Evolutionary conservation across 2,329 filamentous ascomycete species (phyloP).

Genomic region (Pseudogymnoascus sp.): DNA sequence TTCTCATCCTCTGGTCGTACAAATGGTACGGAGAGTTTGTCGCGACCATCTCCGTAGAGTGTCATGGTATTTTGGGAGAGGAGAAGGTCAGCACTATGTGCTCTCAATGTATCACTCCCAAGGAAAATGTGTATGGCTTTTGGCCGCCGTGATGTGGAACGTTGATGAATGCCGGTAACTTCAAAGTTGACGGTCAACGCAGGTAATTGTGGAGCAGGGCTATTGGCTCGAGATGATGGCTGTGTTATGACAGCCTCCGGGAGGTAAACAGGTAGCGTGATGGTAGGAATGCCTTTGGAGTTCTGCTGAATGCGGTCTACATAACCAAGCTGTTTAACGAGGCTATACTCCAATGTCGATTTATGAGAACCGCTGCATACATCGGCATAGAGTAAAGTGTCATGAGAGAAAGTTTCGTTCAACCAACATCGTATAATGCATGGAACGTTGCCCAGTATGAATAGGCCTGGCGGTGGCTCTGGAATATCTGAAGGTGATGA

Average conservation of each 20-base stretch:
- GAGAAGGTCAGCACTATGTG: constrained; percentile 81
- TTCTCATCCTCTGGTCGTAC: constrained; percentile 83
- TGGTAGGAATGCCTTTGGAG: constrained; percentile 55
- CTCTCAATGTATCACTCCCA: constrained; percentile 77
- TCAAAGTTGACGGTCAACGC: constrained; percentile 73
- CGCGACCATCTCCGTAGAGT: constrained; percentile 75
- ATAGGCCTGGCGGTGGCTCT: constrained; percentile 72
- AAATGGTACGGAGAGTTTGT: constrained; percentile 82
- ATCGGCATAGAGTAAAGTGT: constrained; percentile 80
- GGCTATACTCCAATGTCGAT: constrained; percentile 67
- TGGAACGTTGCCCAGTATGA: constrained; percentile 79
- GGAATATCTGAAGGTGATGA: constrained; percentile 64
- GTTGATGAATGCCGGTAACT: constrained; percentile 51
- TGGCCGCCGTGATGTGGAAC: constrained; percentile 40
- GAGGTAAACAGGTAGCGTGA: constrained; percentile 77
- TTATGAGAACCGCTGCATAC: constrained; percentile 86
- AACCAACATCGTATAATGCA: constrained; percentile 96
- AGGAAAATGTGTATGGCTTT: constrained; percentile 76
- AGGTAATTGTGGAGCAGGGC: constrained; percentile 70
- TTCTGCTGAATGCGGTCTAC: constrained; percentile 56
- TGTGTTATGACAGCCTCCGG: constrained; percentile 81
- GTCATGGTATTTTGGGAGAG: constrained; percentile 88
- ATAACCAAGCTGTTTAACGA: constrained; percentile 68
- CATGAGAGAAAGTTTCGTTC: constrained; percentile 80
- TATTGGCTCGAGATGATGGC: constrained; percentile 61